phyloP scores from a whole-genome alignment of 192 early-diverging fungal species.

The Entophlyctis luteolus region DNA sequence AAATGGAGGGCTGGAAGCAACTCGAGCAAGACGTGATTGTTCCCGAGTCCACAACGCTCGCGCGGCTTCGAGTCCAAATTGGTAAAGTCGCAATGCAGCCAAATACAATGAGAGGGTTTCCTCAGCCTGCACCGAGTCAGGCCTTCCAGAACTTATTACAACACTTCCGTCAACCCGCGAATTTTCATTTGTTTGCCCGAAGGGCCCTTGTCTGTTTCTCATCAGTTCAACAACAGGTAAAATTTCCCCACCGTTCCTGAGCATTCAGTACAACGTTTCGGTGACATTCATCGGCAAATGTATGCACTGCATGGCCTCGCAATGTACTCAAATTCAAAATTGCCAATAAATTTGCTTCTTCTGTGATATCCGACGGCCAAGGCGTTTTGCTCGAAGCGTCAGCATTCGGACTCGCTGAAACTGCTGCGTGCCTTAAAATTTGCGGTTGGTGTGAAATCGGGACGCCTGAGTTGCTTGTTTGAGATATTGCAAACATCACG shows the following conservation, averaged over 20 bases:
- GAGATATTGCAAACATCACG: neutral
- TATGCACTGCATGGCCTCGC: slow-evolving; percentile 39
- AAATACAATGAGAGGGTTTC: slow-evolving; percentile 40
- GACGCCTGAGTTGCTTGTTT: neutral
- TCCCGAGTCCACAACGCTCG: slow-evolving; percentile 36
- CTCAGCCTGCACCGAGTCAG: slow-evolving; percentile 1
- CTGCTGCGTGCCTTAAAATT: slow-evolving; percentile 8
- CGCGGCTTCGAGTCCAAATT: slow-evolving; percentile 42
- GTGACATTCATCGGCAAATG: slow-evolving; percentile 35
- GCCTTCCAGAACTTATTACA: neutral
- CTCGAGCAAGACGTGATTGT: neutral
- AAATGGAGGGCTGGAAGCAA: neutral
- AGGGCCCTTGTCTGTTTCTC: neutral
- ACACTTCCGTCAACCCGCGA: neutral
- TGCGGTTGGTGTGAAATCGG: neutral
- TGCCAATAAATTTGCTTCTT: slow-evolving; percentile 23
- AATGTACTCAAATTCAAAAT: slow-evolving; percentile 40
- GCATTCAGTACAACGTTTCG: slow-evolving; percentile 2
- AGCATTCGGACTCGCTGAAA: slow-evolving; percentile 11
- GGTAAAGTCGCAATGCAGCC: slow-evolving; percentile 41
- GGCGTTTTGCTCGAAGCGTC: neutral
- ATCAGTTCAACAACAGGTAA: neutral
- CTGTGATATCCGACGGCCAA: slow-evolving; percentile 6
- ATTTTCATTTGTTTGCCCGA: neutral
- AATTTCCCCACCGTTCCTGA: neutral